Evolutionary conservation across 2,329 filamentous ascomycete genomes (phyloP).

Genomic region (Colletotrichum tanaceti): DNA sequence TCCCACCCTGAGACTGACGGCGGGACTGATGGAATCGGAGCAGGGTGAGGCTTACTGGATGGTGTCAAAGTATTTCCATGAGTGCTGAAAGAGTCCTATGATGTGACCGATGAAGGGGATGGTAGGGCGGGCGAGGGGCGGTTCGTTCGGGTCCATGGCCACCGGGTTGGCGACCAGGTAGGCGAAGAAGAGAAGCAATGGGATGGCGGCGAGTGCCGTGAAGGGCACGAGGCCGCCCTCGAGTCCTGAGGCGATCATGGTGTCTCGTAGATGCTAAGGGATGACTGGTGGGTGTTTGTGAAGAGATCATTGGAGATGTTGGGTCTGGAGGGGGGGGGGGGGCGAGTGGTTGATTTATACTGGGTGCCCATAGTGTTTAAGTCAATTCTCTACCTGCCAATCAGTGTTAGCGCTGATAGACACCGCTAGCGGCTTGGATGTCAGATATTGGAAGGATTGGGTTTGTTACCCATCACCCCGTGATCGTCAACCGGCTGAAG

Average conservation of each 20-base stretch:
- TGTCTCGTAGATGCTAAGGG: background rate
- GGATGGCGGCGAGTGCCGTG: background rate
- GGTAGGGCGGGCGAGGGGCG: conserved; percentile 54
- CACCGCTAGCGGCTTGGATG: too few species aligned
- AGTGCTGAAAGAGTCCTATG: conserved; percentile 54
- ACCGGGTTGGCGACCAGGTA: background rate
- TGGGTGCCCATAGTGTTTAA: too few species aligned
- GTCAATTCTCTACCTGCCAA: too few species aligned
- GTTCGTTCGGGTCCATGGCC: conserved; percentile 51
- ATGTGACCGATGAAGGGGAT: conserved; percentile 61
- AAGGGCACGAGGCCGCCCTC: background rate
- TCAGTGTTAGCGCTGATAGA: too few species aligned
- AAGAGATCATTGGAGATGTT: too few species aligned
- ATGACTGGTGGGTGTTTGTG: too few species aligned
- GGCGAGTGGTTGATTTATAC: too few species aligned
- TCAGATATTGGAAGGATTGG: too few species aligned
- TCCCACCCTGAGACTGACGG: too few species aligned
- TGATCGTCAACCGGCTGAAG: too few species aligned
- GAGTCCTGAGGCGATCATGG: background rate
- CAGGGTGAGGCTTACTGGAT: conserved; percentile 50
- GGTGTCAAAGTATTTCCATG: conserved; percentile 51
- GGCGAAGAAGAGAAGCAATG: background rate
- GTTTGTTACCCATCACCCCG: too few species aligned
- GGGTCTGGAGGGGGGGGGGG: too few species aligned
- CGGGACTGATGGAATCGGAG: background rate